Evolutionary conservation across 495 filamentous ascomycete genomes (phyloP).

Genomic region (Talaromyces borbonicus): DNA sequence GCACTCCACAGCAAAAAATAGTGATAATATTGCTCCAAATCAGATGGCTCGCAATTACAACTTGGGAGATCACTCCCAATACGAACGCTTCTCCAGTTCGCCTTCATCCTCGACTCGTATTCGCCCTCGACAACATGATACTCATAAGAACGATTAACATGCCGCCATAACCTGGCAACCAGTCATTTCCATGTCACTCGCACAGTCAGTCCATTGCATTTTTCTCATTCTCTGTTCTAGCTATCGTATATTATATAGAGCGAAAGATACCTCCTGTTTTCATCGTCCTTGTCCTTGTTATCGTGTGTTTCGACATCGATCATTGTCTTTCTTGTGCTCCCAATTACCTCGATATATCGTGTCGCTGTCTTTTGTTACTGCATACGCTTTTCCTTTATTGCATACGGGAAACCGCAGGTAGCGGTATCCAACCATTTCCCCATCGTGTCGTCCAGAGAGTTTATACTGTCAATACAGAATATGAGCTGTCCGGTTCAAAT

Average conservation of each 20-base stretch:
- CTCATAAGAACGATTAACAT: constrained; percentile 6
- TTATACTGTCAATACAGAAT: no score
- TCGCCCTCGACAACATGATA: constrained; percentile 15
- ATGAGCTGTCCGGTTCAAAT: no score
- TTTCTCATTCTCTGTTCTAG: not conserved
- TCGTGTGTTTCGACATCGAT: not conserved
- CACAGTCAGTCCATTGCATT: not conserved
- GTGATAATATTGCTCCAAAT: constrained; percentile 4
- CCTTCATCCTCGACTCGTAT: constrained; percentile 29
- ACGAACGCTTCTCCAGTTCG: constrained; percentile 17
- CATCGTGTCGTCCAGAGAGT: no score
- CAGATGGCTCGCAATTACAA: constrained; percentile 10
- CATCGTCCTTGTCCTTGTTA: not conserved
- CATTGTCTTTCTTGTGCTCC: not conserved
- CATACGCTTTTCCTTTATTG: no score
- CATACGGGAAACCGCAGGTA: no score
- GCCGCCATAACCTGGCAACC: not conserved
- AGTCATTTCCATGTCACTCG: not conserved
- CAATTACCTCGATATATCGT: no score
- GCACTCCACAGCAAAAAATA: not conserved
- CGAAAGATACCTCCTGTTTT: constrained; percentile 7
- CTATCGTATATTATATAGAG: constrained; percentile 1
- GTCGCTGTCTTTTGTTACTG: no score
- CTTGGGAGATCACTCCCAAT: constrained; percentile 9
- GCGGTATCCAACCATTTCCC: no score